Evolutionary conservation across 2,329 filamentous ascomycete species (phyloP), one percentile per base, ranked within the genome.

Genomic region (Sarocladium brachiariae): DNA sequence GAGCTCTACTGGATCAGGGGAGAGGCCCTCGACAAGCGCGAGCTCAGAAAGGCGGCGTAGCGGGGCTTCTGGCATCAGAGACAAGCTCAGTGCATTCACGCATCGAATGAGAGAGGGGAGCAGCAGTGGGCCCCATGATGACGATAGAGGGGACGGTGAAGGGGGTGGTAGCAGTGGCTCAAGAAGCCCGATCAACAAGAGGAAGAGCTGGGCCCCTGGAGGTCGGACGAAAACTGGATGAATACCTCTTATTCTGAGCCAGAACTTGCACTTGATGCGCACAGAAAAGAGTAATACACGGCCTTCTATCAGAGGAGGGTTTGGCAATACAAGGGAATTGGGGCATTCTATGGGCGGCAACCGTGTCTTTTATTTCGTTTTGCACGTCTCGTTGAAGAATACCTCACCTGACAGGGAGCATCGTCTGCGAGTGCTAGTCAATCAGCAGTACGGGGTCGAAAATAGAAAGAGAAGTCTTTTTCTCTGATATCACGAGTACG

Each of bases 71-170:
- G 65, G 64, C 4, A 53, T 70, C 13, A 62, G 67, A 48, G 66
- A 69, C 45, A 67, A 63, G 53, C 57, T 70, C 14, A 64, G 58
- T 38, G 65, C 66, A 14, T 57, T 70, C 24, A 65, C 65, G 1
- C 61, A 62, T 23, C 52, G 61, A 37, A 61, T 57, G 57, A 58
- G 55, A 35, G 56, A 58, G 21, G 57, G 59, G 9, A 60, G 64
- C 38, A 57, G 51, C 37, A 56, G 53, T 49, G 52, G 57, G 35
- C 49, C 50, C 4, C 51, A 55, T 4, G 55, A 56, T 9, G 58
- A 58, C 11, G 61, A 58, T 2, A 57, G 52, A 23, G 55, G 51
- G 14, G 54, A 55, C 4, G 58, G 51, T 16, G 59, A 61, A n/a
- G 60, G 59, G 38, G 37, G 37, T 18, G 19, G 33, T n/a, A 37